Base-by-base conservation (phyloP, 495 filamentous ascomycete species). In the Trichoderma erinaceum region DNA sequence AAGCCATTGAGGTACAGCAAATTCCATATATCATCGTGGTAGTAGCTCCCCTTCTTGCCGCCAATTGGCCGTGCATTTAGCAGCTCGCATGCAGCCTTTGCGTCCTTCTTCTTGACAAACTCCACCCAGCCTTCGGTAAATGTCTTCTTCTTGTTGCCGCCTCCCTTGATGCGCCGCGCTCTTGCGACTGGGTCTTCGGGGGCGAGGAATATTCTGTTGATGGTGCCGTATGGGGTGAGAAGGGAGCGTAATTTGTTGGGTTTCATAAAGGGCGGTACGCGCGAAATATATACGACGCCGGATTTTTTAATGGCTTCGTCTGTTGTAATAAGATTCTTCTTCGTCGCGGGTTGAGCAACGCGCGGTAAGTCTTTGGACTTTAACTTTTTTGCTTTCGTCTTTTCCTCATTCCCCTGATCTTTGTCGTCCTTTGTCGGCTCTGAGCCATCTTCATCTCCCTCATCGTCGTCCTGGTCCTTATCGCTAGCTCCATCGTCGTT, bases 81-180 rank as follows among this genome's bases (percentile, higher is more conserved):
- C 3, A 90, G 84, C 73, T 96, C 93, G n/a, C 89, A 92, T 7
- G 85, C 90, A 12, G 88, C 77, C 74, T 96, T 96, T 4, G 95
- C 96, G 48, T 91, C 88, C 27, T 67, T 69, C 71, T 87, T 88
- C 74, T 90, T 88, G 38, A 82, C 76, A 72, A 96, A 97, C 73
- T 99, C 95, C 21, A 98, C 87, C 95, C 95, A 99, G 2, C 95
- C 95, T 74, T 98, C 96, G 7, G 87, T 88, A 77, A 90, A 99
- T 18, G 82, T 86, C 68, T 90, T 87, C 74, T 96, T 93, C 77
- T 94, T 95, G 77, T 97, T 97, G 29, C 90, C 89, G n/a, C 90
- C 89, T 48, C 80, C 83, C 32, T 82, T 81, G 10, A 90, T 76
- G 16, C 90, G 86, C 38, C 76, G 77, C 64, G 80, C 78, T 65